These are phyloP conservation scores for Tetrastigma voinierianum DNA, from an alignment of 164 flowering plant species.

Conservation along the genomic window DNA sequence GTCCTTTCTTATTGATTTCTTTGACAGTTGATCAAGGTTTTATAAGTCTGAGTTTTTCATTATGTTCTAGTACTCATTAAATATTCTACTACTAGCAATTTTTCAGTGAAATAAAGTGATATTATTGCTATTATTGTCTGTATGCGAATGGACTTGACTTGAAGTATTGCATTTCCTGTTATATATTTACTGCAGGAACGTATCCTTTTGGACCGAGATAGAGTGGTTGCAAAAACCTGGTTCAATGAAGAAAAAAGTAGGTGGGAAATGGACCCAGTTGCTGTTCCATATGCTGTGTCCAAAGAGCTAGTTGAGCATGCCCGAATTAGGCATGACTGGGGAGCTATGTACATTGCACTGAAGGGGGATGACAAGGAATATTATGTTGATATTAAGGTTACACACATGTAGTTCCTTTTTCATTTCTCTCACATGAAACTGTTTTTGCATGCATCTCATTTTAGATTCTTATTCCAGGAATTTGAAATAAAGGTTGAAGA, in stretches of 20 bases:
- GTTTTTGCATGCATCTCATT: slow-evolving; percentile 5
- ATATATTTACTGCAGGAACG: slow-evolving; percentile 52
- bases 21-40: background rate
- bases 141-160: too few species aligned
- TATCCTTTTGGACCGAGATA: slow-evolving; percentile 77
- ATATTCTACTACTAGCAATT: background rate
- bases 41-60: background rate
- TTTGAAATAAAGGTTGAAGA: slow-evolving; percentile 77
- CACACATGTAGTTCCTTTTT: slow-evolving; percentile 1
- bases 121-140: too few species aligned
- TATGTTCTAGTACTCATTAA: background rate
- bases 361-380: slow-evolving; percentile 84
- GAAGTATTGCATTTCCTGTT: background rate
- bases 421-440: background rate
- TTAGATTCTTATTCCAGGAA: slow-evolving; percentile 48
- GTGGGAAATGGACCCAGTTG: slow-evolving; percentile 93
- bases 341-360: slow-evolving; percentile 67
- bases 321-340: slow-evolving; percentile 95
- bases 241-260: slow-evolving; percentile 65
- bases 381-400: slow-evolving; percentile 71
- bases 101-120: too few species aligned
- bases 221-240: slow-evolving; percentile 79
- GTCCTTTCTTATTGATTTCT: too few species aligned
- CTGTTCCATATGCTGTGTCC: slow-evolving; percentile 88
- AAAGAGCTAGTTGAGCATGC: slow-evolving; percentile 68